Percentiles rank a stretch among this genome's conserved stretches.
Evolutionary conservation across 106 monocot genomes (phyloP).

Genomic region (Platanthera guangdongensis): DNA sequence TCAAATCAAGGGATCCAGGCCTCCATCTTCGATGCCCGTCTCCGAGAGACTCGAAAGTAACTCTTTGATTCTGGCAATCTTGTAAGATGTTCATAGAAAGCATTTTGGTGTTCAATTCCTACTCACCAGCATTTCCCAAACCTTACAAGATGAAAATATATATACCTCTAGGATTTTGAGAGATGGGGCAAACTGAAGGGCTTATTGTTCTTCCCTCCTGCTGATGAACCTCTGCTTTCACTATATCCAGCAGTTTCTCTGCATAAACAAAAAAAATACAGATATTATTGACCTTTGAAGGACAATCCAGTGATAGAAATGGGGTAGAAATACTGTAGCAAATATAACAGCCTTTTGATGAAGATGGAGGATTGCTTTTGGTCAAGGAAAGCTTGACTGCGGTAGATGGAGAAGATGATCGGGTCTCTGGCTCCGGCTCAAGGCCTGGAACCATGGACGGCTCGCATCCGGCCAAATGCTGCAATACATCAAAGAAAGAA

Average conservation of each 20-base stretch:
- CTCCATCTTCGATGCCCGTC: slow-evolving; percentile 17
- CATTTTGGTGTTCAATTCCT: neutral
- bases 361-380: neutral
- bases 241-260: neutral
- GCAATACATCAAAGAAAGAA: slow-evolving; percentile 9
- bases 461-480: slow-evolving; percentile 48
- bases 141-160: neutral
- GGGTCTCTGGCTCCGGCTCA: slow-evolving; percentile 32
- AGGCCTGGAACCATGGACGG: neutral
- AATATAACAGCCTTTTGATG: neutral
- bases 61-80: slow-evolving; percentile 46
- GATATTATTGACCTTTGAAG: neutral
- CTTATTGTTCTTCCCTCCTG: slow-evolving; percentile 16
- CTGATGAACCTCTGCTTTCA: slow-evolving; percentile 14
- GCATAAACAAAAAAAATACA: neutral
- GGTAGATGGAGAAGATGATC: slow-evolving; percentile 10
- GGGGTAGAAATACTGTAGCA: neutral
- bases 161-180: slow-evolving; percentile 52
- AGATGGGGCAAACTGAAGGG: slow-evolving; percentile 32
- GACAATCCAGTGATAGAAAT: neutral
- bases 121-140: neutral
- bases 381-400: neutral
- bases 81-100: neutral
- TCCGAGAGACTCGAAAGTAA: slow-evolving; percentile 33
- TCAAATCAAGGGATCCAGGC: slow-evolving; percentile 42